Evolutionary conservation across 441 rosid genomes (phyloP).

Genomic region (Melastoma candidum): DNA sequence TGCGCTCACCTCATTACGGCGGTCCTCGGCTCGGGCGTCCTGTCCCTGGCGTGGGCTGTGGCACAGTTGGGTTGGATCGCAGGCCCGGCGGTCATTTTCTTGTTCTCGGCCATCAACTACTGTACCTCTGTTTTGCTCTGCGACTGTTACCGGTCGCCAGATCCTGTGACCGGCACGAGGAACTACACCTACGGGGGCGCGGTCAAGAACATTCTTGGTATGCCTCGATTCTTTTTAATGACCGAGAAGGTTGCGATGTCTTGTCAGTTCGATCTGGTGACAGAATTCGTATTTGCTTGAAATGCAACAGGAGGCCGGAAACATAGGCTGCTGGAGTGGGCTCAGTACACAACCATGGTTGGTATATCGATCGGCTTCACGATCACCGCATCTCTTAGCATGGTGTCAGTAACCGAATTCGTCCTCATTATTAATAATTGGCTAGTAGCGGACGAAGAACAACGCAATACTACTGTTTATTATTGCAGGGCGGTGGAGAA

Average conservation of each 20-base stretch:
- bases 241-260: neutral
- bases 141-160: conserved; percentile 14
- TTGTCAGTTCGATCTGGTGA: neutral
- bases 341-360: conserved; percentile 21
- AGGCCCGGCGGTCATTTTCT: conserved; percentile 20
- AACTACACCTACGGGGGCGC: conserved; percentile 20
- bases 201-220: conserved; percentile 17
- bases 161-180: conserved; percentile 6
- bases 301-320: conserved; percentile 18
- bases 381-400: conserved; percentile 24
- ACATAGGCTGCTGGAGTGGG: conserved; percentile 13
- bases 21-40: conserved; percentile 19
- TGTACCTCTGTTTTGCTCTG: conserved; percentile 18
- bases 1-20: conserved; percentile 17
- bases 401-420: conserved; percentile 18
- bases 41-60: conserved; percentile 19
- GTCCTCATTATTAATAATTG: neutral
- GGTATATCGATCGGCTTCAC: conserved; percentile 16
- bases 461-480: neutral
- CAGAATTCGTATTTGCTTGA: neutral
- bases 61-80: conserved; percentile 25
- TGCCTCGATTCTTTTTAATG: neutral
- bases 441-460: neutral
- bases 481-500: conserved; percentile 21
- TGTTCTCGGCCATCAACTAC: conserved; percentile 13